Percentiles rank a stretch among this genome's conserved stretches.
These are phyloP conservation scores for Raffaelea albimanens DNA, from an alignment of 2,329 filamentous ascomycete species.

Conservation along the genomic window DNA sequence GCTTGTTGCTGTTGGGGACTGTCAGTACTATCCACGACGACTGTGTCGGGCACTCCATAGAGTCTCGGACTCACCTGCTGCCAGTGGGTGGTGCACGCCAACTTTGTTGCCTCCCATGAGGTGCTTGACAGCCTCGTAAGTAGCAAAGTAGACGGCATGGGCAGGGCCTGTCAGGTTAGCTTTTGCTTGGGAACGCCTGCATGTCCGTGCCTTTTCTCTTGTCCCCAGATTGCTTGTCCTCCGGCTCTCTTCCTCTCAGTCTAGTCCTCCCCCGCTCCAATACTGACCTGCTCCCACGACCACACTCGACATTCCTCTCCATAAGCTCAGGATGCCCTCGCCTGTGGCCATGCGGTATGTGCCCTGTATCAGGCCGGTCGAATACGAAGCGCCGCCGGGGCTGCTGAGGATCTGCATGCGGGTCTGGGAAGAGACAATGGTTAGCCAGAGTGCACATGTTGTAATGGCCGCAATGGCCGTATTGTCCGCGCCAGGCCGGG, in stretches of 20 bases:
- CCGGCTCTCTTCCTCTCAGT: no score
- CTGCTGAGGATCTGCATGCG: constrained; percentile 96
- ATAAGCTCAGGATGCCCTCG: constrained; percentile 84
- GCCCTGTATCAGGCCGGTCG: constrained; percentile 78
- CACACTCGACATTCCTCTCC: constrained; percentile 94
- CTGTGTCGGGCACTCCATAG: background rate
- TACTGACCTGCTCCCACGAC: constrained; percentile 81
- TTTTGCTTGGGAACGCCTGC: no score
- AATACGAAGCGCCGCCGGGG: constrained; percentile 65
- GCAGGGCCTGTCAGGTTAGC: constrained; percentile 67
- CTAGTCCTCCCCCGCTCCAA: background rate
- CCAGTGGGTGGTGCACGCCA: constrained; percentile 83
- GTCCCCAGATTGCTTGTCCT: no score
- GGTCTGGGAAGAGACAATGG: constrained; percentile 49
- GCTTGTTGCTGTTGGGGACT: constrained; percentile 58
- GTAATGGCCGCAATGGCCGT: no score
- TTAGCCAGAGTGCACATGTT: no score
- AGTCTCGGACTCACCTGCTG: constrained; percentile 59
- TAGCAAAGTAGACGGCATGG: constrained; percentile 96
- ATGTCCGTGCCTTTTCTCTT: no score
- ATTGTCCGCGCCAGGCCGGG: no score
- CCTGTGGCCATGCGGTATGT: constrained; percentile 84
- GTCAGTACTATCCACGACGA: background rate
- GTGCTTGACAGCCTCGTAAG: constrained; percentile 96
- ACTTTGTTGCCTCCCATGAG: constrained; percentile 84